A percentile compares a stretch with the other conserved stretches of the same genome.
phyloP scores from a whole-genome alignment of 1,139 yeast genomes.

The Yamadazyma kanchanaburiensis region DNA sequence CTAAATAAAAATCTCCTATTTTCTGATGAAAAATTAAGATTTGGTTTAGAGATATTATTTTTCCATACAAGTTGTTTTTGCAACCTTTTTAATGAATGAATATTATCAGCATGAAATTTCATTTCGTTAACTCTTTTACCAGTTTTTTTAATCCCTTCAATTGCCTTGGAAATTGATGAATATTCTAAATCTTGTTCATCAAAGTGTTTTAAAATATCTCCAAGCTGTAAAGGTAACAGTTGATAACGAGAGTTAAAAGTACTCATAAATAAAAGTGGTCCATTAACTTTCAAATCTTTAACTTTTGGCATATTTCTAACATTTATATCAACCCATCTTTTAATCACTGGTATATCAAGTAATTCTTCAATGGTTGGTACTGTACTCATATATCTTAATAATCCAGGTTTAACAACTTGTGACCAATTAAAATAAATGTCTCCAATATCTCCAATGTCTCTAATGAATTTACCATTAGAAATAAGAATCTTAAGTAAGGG shows the following conservation, averaged over 20 bases:
- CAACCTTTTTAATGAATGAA: constrained; percentile 44
- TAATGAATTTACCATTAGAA: constrained; percentile 64
- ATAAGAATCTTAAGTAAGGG: constrained; percentile 44
- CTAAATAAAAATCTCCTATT: constrained; percentile 56
- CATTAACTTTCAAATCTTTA: constrained; percentile 46
- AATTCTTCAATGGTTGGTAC: constrained; percentile 32
- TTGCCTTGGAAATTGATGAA: constrained; percentile 51
- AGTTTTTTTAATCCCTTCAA: constrained; percentile 36
- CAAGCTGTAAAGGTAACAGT: constrained; percentile 63
- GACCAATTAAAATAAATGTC: constrained; percentile 69
- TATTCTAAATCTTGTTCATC: constrained; percentile 54
- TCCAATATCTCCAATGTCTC: constrained; percentile 50
- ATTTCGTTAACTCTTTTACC: constrained; percentile 43
- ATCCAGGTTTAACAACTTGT: constrained; percentile 44
- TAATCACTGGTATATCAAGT: constrained; percentile 43
- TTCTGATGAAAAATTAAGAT: constrained; percentile 53
- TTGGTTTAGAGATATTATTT: constrained; percentile 32
- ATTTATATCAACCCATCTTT: constrained; percentile 51
- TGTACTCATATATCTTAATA: constrained; percentile 57
- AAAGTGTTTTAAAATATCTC: constrained; percentile 51
- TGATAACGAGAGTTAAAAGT: constrained; percentile 77
- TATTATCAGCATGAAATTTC: constrained; percentile 55
- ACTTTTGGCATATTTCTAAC: constrained; percentile 36
- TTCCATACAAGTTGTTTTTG: constrained; percentile 51
- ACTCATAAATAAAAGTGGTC: constrained; percentile 64